These are phyloP conservation scores for Podila epigama DNA, from an alignment of 192 early-diverging fungal genomes.

Conservation along the genomic window DNA sequence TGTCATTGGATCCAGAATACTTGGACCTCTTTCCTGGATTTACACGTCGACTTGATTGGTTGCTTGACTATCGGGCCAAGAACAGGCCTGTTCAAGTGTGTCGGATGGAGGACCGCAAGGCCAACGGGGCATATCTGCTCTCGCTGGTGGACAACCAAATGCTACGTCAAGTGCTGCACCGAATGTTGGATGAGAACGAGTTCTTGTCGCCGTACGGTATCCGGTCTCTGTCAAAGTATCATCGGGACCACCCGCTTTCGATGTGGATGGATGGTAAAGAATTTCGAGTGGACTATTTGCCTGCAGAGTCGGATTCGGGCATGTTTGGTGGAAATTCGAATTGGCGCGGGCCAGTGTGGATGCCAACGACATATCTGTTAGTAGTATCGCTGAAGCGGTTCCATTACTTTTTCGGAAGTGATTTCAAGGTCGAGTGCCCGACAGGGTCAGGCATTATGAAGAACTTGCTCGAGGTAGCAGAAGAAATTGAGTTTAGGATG, in stretches of 20 bases:
- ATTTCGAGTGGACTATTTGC: slow-evolving; percentile 56
- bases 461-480: slow-evolving; percentile 33
- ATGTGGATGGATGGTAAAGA: slow-evolving; percentile 54
- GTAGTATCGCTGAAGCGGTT: slow-evolving; percentile 27
- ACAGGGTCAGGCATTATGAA: slow-evolving; percentile 31
- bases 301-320: slow-evolving; percentile 50
- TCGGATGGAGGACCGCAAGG: slow-evolving; percentile 38
- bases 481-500: slow-evolving; percentile 41
- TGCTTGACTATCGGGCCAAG: slow-evolving; percentile 33
- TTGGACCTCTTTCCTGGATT: slow-evolving; percentile 40
- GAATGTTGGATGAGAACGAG: slow-evolving; percentile 59
- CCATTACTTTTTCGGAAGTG: slow-evolving; percentile 44
- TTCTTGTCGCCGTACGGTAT: slow-evolving; percentile 59
- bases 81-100: slow-evolving; percentile 19
- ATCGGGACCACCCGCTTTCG: slow-evolving; percentile 50
- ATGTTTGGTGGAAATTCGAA: slow-evolving; percentile 51
- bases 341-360: slow-evolving; percentile 44
- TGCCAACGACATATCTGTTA: slow-evolving; percentile 33
- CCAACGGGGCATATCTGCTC: slow-evolving; percentile 37
- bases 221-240: slow-evolving; percentile 56
- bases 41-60: slow-evolving; percentile 25
- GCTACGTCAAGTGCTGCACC: slow-evolving; percentile 47
- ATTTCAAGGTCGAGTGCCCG: slow-evolving; percentile 45
- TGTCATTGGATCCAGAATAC: slow-evolving; percentile 56
- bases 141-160: slow-evolving; percentile 51